Evolutionary conservation across 371 early-diverging fungal genomes (phyloP), one percentile per base, ranked within the genome.

Genomic region (Rhizomucor miehei): DNA sequence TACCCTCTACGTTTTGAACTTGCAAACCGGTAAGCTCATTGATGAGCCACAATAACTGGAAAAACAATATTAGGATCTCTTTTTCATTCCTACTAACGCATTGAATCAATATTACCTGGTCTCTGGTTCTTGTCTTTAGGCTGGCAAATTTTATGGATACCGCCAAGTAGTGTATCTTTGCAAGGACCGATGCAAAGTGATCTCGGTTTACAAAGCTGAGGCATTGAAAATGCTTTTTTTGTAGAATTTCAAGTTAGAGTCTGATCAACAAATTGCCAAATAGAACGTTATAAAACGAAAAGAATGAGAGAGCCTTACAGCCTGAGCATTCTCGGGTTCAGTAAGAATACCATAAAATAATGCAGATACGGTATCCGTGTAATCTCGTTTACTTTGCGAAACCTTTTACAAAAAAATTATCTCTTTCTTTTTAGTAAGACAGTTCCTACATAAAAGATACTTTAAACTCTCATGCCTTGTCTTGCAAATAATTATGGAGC

Each of bases 191-290:
- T 1, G 73, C 71, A 53, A 79, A 88, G 5, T 82, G 72, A 62
- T 90, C 89, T 51, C 90, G 78, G 25, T 82, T 77, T 1, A 89
- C 81, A 20, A 84, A 64, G 47, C 75, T 80, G 38, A 90, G 71
- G 6, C 73, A 65, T 52, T 80, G 82, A 51, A 83, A 85, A 45
- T 73, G 68, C 76, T 82, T 63, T n/a, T n/a, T n/a, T n/a, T n/a
- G n/a, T n/a, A n/a, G n/a, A n/a, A n/a, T n/a, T n/a, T n/a, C n/a
- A n/a, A n/a, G n/a, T n/a, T n/a, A n/a, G n/a, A n/a, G n/a, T n/a
- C 52, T 24, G 9, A 44, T 49, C 16, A 48, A 21, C 1, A 19
- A 34, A 29, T 13, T 1, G 23, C 39, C 37, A 24, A 45, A 46
- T 6, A 45, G 20, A 40, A 12, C 1, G n/a, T 13, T 23, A 47